Conservation (phyloP, 1,284 basidiomycete genomes). For the Apiotrichum gamsii region DNA sequence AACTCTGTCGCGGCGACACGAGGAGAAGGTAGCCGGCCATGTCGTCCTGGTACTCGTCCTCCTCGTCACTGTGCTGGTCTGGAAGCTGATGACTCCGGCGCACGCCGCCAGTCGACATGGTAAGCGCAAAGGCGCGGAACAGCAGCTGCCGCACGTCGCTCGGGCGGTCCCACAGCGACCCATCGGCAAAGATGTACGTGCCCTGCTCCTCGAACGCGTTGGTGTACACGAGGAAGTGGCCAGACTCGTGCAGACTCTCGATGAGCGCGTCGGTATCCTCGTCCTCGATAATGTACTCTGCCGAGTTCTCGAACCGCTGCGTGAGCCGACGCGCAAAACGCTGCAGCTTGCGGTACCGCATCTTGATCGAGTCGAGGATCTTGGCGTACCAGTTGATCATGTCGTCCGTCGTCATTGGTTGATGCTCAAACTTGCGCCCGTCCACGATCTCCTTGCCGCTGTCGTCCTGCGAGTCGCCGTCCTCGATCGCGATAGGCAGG, state of each 20-base stretch:
- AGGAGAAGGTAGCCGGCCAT: conserved; percentile 68
- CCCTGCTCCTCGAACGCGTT: conserved; percentile 82
- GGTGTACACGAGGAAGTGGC: conserved; percentile 94
- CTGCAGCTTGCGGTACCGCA: conserved; percentile 88
- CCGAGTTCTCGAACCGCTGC: conserved; percentile 87
- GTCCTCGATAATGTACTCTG: conserved; percentile 82
- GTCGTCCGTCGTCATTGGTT: conserved; percentile 69
- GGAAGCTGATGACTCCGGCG: conserved; percentile 37
- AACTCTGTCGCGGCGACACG: conserved; percentile 76
- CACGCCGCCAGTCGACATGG: conserved; percentile 48
- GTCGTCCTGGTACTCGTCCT: conserved; percentile 49
- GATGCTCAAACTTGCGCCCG: conserved; percentile 10
- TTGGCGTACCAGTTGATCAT: conserved; percentile 85
- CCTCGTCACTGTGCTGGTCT: conserved; percentile 47
- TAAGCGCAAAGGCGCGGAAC: conserved; percentile 65
- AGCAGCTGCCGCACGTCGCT: conserved; percentile 76
- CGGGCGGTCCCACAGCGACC: conserved; percentile 73
- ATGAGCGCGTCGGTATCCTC: conserved; percentile 77
- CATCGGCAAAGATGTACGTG: conserved; percentile 86
- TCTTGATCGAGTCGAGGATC: conserved; percentile 85
- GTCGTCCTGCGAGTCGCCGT: background rate
- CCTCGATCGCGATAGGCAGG: conserved; percentile 54
- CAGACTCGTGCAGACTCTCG: conserved; percentile 70
- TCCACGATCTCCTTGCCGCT: background rate
- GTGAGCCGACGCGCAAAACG: conserved; percentile 79